Conservation (phyloP, 2,329 filamentous ascomycete genomes). For the Ceratocystis destructans region DNA sequence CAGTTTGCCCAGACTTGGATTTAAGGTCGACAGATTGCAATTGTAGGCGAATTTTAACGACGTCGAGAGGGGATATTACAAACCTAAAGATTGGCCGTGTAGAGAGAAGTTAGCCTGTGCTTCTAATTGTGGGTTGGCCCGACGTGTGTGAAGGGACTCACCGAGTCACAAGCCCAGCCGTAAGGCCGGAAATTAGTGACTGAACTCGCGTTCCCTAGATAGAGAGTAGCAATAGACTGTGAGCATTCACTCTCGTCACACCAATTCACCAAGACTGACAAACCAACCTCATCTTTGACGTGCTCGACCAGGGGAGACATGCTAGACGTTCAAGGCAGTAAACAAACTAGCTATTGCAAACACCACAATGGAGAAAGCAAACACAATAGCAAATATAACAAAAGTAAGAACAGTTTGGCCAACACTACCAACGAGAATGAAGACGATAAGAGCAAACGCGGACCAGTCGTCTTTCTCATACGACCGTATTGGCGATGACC, state of each 20-base stretch:
- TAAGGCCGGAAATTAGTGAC: conserved; percentile 42
- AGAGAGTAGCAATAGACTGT: background rate
- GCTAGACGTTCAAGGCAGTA: background rate
- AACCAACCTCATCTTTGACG: conserved; percentile 20
- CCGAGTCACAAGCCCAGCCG: conserved; percentile 78
- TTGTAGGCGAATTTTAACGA: conserved; percentile 95
- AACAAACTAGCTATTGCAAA: background rate
- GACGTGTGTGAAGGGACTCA: conserved; percentile 28
- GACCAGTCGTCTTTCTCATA: background rate
- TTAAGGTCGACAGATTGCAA: conserved; percentile 42
- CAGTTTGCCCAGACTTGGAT: conserved; percentile 18
- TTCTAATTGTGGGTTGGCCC: background rate
- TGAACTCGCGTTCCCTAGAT: conserved; percentile 41
- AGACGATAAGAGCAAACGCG: background rate
- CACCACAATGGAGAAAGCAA: background rate
- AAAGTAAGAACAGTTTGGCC: conserved; percentile 1
- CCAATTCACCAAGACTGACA: background rate
- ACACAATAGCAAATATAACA: background rate
- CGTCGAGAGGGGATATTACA: conserved; percentile 86
- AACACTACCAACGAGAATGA: background rate
- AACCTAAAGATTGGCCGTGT: conserved; percentile 42
- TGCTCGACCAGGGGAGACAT: conserved; percentile 10
- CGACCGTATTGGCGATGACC: background rate
- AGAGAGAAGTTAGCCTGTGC: background rate
- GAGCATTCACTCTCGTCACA: background rate